A percentile compares a stretch with the other conserved stretches of the same genome.
Evolutionary conservation across 73 alveolate species (phyloP).

Genomic region (Symbiodinium natans): DNA sequence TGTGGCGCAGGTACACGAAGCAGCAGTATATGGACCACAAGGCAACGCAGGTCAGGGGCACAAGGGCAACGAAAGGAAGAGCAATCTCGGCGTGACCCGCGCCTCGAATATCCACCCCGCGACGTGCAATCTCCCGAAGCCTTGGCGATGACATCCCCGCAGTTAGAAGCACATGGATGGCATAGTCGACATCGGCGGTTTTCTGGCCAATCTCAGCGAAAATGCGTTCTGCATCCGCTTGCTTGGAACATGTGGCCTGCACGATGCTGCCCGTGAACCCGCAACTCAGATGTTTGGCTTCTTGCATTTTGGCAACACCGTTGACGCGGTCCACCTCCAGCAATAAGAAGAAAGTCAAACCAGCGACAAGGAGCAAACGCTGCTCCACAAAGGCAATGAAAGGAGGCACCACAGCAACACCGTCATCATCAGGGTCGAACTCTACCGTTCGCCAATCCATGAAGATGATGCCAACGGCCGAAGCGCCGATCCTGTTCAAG

Average conservation of each 20-base stretch:
- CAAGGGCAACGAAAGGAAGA: neutral
- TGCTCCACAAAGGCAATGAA: neutral
- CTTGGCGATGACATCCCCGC: neutral
- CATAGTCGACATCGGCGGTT: neutral
- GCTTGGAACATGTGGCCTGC: constrained; percentile 28
- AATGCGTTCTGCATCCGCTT: neutral
- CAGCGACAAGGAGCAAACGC: neutral
- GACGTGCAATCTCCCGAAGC: neutral
- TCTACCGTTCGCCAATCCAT: neutral
- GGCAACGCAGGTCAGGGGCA: neutral
- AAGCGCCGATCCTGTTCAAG: constrained; percentile 17
- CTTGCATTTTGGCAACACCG: neutral
- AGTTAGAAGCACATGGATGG: neutral
- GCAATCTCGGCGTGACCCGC: constrained; percentile 25
- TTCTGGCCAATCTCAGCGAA: neutral
- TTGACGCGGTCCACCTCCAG: constrained; percentile 48
- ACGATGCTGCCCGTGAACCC: constrained; percentile 29
- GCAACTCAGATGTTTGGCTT: constrained; percentile 11
- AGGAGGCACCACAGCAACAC: neutral
- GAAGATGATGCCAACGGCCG: neutral
- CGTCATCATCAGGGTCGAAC: neutral
- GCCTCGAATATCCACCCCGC: neutral
- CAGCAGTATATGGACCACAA: neutral
- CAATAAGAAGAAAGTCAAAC: neutral
- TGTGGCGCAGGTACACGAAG: neutral